Conservation (phyloP, 805 yeast genomes). For the Cyberlindnera suaveolens region DNA sequence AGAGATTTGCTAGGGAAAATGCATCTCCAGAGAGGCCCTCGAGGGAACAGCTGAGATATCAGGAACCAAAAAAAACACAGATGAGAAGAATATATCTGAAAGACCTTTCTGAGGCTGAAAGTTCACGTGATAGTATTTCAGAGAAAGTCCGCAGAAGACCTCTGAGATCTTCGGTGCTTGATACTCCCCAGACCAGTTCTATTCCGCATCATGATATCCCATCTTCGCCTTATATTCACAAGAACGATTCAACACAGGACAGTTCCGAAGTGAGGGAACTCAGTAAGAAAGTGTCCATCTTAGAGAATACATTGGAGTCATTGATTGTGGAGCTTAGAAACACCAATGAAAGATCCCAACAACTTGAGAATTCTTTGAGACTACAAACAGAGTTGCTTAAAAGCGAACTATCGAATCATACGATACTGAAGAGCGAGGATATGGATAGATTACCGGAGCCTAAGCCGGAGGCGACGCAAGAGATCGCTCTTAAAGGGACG, state of each 20-base stretch:
- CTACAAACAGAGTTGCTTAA: constrained; percentile 4
- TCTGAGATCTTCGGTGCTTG: not conserved
- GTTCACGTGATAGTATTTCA: constrained; percentile 4
- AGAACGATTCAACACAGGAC: not conserved
- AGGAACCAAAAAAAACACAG: constrained; percentile 3
- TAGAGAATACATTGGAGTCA: constrained; percentile 17
- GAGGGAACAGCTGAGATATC: not conserved
- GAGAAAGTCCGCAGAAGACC: constrained; percentile 7
- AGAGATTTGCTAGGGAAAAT: constrained; percentile 11
- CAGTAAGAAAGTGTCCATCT: constrained; percentile 11
- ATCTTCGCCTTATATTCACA: constrained; percentile 14
- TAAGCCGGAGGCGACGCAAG: not conserved
- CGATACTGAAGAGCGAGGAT: constrained; percentile 12
- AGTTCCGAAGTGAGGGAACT: constrained; percentile 5
- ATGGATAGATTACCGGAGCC: constrained; percentile 7
- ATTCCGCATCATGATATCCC: constrained; percentile 9
- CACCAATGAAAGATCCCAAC: constrained; percentile 16
- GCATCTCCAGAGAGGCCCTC: constrained; percentile 6
- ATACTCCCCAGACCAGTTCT: not conserved
- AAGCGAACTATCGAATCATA: constrained; percentile 8
- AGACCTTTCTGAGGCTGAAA: constrained; percentile 9
- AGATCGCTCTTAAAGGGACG: not conserved
- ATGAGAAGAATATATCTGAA: constrained; percentile 5
- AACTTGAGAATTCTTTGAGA: constrained; percentile 12
- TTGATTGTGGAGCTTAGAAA: constrained; percentile 14